Base-by-base conservation (phyloP, 2,329 filamentous ascomycete genomes). In the Alternaria solani region DNA sequence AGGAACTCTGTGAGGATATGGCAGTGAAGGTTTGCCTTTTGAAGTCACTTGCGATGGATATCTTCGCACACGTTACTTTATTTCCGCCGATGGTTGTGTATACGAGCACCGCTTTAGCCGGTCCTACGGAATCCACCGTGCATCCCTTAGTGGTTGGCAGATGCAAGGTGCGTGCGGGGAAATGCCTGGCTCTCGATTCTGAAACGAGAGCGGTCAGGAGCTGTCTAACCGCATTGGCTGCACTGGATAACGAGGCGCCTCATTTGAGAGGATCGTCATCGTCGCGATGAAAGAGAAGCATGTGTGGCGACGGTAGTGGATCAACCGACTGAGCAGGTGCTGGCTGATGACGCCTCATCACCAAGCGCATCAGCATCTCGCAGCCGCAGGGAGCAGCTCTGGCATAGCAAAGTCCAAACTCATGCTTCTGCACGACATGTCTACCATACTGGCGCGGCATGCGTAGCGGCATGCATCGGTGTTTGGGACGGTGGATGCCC, bases 401-500 rank as follows among this genome's bases (percentile, higher is more conserved):
- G 5, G 6, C 20, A 8, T 16, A 12, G 3, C 3, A 26, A 32
- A 18, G 20, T 25, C 32, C 32, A 49, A 49, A 16, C n/a, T 36
- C 32, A 34, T 32, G 30, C 28, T 32, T 36, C 51, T 49, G 57
- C 52, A 59, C 57, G 44, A 59, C 57, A 55, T 56, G 23, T 39
- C 7, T 54, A 20, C 44, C 12, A 14, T 23, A 26, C 20, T 36
- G 56, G 49, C 48, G 30, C 55, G 55, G 32, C 49, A 55, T 53
- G 55, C 55, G 53, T 60, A 55, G 58, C 57, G 57, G 52, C 57
- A 61, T 62, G 59, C 61, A 52, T 62, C 58, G 58, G 63, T 53
- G 61, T 57, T 53, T 53, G 61, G 55, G 42, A 52, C 20, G 30
- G 48, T 47, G 23, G 48, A 55, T 55, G 61, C 61, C 63, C 63